These are phyloP conservation scores for Cytospora leucostoma DNA, from an alignment of 2,329 filamentous ascomycete genomes.

Conservation along the genomic window DNA sequence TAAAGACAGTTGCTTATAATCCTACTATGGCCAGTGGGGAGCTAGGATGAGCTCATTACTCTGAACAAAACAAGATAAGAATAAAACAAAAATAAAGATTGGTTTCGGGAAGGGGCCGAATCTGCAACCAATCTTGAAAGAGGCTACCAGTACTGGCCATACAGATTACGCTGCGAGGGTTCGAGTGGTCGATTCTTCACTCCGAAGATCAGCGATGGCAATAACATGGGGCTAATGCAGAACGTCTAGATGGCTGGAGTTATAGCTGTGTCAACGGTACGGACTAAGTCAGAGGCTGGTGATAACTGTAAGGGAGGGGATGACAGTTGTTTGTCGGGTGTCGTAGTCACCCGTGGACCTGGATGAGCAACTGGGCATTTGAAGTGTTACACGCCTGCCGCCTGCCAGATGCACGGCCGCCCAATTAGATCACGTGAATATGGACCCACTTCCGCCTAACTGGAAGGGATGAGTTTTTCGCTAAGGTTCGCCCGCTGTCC, in stretches of 20 bases:
- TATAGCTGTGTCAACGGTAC: not conserved
- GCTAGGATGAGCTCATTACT: no score
- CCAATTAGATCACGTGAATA: constrained; percentile 15
- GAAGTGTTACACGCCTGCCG: not conserved
- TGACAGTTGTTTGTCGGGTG: not conserved
- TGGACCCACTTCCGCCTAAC: constrained; percentile 1
- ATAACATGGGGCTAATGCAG: not conserved
- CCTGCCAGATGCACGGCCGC: not conserved
- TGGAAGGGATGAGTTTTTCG: constrained; percentile 42
- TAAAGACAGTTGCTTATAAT: not conserved
- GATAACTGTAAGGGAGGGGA: not conserved
- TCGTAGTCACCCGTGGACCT: not conserved
- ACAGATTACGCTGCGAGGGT: no score
- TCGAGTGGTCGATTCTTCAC: no score
- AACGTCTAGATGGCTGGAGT: not conserved
- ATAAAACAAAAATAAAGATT: no score
- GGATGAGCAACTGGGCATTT: constrained; percentile 8
- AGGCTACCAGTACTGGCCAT: no score
- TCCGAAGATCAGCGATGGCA: not conserved
- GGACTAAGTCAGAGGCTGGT: not conserved
- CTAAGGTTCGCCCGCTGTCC: constrained; percentile 31
- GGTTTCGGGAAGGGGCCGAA: no score
- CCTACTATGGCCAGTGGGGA: no score
- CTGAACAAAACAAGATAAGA: no score
- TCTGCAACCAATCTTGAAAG: no score